Evolutionary conservation across 148 eudicot species (phyloP).

Genomic region (Chenopodium quinoa): DNA sequence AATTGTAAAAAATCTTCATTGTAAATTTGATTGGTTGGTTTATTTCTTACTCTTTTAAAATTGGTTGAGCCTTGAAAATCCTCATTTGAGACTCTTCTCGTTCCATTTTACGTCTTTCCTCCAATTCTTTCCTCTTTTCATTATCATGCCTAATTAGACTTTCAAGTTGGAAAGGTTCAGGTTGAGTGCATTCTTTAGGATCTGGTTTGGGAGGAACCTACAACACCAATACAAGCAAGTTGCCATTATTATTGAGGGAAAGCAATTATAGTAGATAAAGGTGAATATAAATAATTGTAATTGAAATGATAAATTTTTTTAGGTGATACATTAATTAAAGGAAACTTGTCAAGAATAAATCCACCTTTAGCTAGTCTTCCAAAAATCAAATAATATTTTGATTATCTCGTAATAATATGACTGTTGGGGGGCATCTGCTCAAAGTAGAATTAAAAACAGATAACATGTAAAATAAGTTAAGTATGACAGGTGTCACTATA

Average conservation of each 20-base stretch:
- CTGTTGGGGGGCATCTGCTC: too few species aligned
- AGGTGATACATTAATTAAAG: too few species aligned
- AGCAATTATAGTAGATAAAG: too few species aligned
- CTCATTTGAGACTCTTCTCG: constrained; percentile 80
- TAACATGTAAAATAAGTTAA: too few species aligned
- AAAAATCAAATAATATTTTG: too few species aligned
- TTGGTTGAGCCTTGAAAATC: constrained; percentile 80
- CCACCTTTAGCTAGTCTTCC: too few species aligned
- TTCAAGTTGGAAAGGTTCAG: constrained; percentile 84
- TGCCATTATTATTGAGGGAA: neutral
- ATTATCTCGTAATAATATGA: too few species aligned
- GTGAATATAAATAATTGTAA: too few species aligned
- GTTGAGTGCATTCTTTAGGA: constrained; percentile 76
- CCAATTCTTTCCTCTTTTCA: constrained; percentile 81
- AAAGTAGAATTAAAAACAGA: too few species aligned
- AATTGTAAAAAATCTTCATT: neutral
- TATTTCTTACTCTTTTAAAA: constrained; percentile 67
- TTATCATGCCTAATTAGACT: constrained; percentile 84
- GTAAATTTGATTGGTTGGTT: too few species aligned
- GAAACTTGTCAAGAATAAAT: too few species aligned
- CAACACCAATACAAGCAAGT: neutral
- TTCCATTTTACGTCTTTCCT: constrained; percentile 70
- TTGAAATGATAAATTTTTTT: neutral
- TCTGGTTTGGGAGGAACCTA: constrained; percentile 97
- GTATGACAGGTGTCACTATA: too few species aligned